Conservation (phyloP, 495 filamentous ascomycete genomes). For the Penicillium steckii region DNA sequence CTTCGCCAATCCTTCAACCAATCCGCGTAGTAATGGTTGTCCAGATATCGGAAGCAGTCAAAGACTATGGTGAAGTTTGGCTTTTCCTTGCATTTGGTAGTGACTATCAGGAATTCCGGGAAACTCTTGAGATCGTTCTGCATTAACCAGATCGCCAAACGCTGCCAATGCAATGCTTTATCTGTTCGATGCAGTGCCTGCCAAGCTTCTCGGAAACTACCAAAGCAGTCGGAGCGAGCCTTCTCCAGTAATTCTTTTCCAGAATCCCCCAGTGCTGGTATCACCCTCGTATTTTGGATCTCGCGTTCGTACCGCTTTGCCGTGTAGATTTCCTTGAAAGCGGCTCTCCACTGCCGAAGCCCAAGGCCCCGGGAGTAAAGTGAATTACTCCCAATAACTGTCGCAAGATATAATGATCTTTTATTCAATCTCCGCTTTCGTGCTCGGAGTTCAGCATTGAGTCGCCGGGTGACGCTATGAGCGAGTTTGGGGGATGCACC, state of each 20-base stretch:
- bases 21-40: conserved; percentile 22
- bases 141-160: conserved; percentile 52
- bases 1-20: conserved; percentile 20
- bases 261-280: conserved; percentile 13
- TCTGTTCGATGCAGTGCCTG: conserved; percentile 14
- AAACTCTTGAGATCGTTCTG: conserved; percentile 40
- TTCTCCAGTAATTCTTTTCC: conserved; percentile 24
- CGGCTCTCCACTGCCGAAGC: conserved; percentile 25
- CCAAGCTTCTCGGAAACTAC: conserved; percentile 47
- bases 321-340: conserved; percentile 25
- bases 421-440: conserved; percentile 19
- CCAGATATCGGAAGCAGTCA: conserved; percentile 52
- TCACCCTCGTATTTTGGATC: conserved; percentile 8
- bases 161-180: conserved; percentile 47
- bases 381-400: conserved; percentile 18
- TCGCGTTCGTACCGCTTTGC: conserved; percentile 22
- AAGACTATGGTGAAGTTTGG: conserved; percentile 50
- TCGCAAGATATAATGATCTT: conserved; percentile 16
- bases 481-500: conserved; percentile 9
- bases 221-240: conserved; percentile 21
- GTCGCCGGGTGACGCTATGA: conserved; percentile 8
- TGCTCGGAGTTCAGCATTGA: conserved; percentile 16
- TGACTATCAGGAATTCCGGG: conserved; percentile 47
- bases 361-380: conserved; percentile 22
- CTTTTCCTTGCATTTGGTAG: conserved; percentile 37